Conservation (phyloP, 2,329 filamentous ascomycete genomes). For the Ceratocystis alfenasii region DNA sequence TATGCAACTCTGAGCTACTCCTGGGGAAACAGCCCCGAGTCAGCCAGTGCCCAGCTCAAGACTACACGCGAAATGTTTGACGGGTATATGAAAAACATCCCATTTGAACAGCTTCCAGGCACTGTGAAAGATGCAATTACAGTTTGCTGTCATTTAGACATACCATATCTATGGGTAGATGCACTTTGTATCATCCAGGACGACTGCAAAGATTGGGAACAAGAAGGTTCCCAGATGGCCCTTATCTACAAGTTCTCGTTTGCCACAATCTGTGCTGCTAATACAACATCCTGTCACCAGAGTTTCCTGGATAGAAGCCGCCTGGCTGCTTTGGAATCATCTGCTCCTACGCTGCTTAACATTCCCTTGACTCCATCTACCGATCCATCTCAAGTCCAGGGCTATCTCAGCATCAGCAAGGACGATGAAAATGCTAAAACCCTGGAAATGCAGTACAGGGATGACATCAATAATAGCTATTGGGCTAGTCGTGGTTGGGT, state of each 20-base stretch:
- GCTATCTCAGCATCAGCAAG: not conserved
- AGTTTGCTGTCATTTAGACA: not conserved
- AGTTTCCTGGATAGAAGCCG: not conserved
- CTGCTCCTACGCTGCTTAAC: not conserved
- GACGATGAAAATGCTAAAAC: not conserved
- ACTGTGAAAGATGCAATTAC: no score
- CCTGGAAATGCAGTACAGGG: no score
- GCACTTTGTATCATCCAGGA: conserved; percentile 18
- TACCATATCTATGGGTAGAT: conserved; percentile 25
- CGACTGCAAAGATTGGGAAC: conserved; percentile 24
- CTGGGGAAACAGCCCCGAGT: conserved; percentile 3
- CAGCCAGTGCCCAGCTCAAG: not conserved
- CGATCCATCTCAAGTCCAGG: not conserved
- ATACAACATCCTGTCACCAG: not conserved
- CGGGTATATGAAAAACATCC: not conserved
- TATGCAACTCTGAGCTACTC: no score
- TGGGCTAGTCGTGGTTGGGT: no score
- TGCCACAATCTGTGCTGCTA: conserved; percentile 5
- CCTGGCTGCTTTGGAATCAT: not conserved
- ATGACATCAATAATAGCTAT: no score
- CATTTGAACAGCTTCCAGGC: not conserved
- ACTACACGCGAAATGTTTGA: not conserved
- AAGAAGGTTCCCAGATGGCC: conserved; percentile 17
- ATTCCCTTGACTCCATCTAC: not conserved
- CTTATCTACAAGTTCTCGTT: conserved; percentile 8